Conservation (phyloP, 2,329 filamentous ascomycete genomes). For the Neurospora sp. region DNA sequence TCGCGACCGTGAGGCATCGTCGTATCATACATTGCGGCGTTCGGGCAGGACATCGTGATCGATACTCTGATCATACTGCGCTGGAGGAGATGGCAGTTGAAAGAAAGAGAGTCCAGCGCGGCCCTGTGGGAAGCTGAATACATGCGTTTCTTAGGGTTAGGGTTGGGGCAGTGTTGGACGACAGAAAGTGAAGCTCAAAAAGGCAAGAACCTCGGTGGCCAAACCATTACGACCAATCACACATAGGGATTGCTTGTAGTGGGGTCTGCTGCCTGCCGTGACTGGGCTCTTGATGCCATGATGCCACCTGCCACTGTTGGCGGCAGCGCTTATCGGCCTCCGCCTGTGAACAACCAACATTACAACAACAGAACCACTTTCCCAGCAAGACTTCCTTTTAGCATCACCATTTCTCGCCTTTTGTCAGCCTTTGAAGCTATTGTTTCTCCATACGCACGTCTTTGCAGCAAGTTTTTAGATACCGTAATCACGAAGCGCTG, state of each 20-base stretch:
- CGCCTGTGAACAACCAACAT: neutral
- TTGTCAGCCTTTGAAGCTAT: neutral
- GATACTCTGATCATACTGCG: neutral
- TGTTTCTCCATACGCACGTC: neutral
- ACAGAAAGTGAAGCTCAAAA: neutral
- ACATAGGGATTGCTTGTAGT: neutral
- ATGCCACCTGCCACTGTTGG: neutral
- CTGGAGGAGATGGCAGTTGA: neutral
- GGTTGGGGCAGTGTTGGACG: neutral
- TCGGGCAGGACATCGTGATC: neutral
- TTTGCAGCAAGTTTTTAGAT: neutral
- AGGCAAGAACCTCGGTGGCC: neutral
- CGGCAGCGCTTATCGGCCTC: neutral
- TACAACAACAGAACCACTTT: neutral
- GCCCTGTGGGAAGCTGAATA: neutral
- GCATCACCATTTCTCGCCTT: neutral
- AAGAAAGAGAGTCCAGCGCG: neutral
- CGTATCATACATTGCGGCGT: neutral
- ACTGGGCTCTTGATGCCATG: neutral
- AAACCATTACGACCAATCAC: neutral
- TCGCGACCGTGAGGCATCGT: neutral
- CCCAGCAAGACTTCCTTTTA: neutral
- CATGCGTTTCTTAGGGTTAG: neutral
- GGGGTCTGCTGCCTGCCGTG: neutral
- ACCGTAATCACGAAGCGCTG: neutral